Evolutionary conservation across 352 stramenopile genomes (phyloP), one percentile per base, ranked within the genome.

Genomic region (Stramenopiles sp.): DNA sequence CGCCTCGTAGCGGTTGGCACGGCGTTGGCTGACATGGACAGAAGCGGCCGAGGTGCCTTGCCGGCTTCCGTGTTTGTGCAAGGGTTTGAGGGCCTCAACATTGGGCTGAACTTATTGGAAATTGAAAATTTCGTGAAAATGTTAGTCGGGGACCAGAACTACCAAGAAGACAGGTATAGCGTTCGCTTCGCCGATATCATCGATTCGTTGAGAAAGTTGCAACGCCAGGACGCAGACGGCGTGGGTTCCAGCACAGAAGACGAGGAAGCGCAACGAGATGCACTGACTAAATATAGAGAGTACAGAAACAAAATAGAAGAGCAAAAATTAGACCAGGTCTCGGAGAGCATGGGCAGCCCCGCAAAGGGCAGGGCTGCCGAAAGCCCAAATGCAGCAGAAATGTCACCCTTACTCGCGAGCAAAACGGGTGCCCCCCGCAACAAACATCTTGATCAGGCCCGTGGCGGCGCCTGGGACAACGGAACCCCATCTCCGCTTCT

Each of bases 181-280:
- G 6, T 71, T 6, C 53, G 53, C 4, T 71, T 35, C 35, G 53
- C 53, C 53, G 53, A 71, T 71, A 33, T 71, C 6, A 71, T 71
- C 35, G 53, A 71, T 71, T 31, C 53, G 6, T 6, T 71, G 2
- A 71, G 53, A 6, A 71, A 71, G 35, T 71, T 71, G 12, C 53
- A 71, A 6, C 53, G 53, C 33, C 12, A 6, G 35, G 53, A 71
- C 35, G 53, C 53, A 6, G 53, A 71, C 35, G 53, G 53, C 12
- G 35, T 35, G 33, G 53, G 53, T 33, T 71, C 53, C 6, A 71
- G 53, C 35, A 71, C 53, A 35, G 53, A 71, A 33, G 53, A 71
- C 6, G 53, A 71, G 35, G 53, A 71, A 71, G 53, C 31, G 53
- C 53, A 71, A 6, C 53, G 53, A 2, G 31, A 71, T 35, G 53